Evolutionary conservation across 2,329 filamentous ascomycete species (phyloP).

Genomic region (Talaromyces piceae): DNA sequence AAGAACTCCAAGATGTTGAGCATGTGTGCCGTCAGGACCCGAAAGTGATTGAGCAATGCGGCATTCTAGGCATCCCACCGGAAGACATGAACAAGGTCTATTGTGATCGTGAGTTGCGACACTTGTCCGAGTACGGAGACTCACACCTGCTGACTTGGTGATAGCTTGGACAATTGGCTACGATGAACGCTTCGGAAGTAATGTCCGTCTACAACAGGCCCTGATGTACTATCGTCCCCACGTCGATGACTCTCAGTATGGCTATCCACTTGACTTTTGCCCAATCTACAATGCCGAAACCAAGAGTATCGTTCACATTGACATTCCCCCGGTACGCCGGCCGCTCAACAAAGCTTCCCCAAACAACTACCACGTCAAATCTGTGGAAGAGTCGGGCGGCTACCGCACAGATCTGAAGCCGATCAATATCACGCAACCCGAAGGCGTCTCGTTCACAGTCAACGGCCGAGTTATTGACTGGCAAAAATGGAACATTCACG

Average conservation of each 20-base stretch:
- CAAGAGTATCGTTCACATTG: slow-evolving; percentile 71
- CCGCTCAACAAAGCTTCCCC: slow-evolving; percentile 64
- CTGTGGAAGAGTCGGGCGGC: slow-evolving; percentile 60
- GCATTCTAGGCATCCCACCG: slow-evolving; percentile 68
- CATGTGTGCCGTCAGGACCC: slow-evolving; percentile 66
- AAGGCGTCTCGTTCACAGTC: slow-evolving; percentile 79
- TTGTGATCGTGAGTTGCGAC: slow-evolving; percentile 66
- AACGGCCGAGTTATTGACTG: slow-evolving; percentile 68
- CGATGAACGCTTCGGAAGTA: slow-evolving; percentile 78
- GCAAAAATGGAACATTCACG: slow-evolving; percentile 91
- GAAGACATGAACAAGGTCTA: slow-evolving; percentile 93
- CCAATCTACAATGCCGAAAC: slow-evolving; percentile 82
- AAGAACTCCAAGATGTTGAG: slow-evolving; percentile 78
- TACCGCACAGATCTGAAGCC: slow-evolving; percentile 76
- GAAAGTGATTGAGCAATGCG: slow-evolving; percentile 85
- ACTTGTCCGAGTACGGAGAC: no score
- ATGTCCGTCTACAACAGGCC: slow-evolving; percentile 76
- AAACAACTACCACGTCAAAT: slow-evolving; percentile 71
- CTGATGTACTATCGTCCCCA: slow-evolving; percentile 92
- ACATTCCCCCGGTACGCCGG: slow-evolving; percentile 68
- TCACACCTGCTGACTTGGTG: background rate
- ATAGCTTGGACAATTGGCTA: slow-evolving; percentile 87
- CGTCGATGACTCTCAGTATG: slow-evolving; percentile 80
- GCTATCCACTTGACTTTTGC: slow-evolving; percentile 86
- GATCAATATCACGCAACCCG: slow-evolving; percentile 78